A percentile compares a stretch with the other conserved stretches of the same genome.
Evolutionary conservation across 2,329 filamentous ascomycete species (phyloP).

Genomic region (Colletotrichum cereale): DNA sequence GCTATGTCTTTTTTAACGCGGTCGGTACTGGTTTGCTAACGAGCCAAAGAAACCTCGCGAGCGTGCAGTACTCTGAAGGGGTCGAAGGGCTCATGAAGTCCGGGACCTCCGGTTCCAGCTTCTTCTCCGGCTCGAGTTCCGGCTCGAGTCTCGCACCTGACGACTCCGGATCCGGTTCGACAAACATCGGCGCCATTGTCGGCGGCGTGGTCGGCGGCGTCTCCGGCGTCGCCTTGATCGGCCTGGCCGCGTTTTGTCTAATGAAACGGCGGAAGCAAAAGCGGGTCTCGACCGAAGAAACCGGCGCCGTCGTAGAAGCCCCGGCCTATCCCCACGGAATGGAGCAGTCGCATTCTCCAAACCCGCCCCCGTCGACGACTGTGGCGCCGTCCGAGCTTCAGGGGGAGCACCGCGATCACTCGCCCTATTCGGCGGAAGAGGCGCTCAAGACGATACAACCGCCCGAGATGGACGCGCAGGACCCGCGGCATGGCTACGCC

Average conservation of each 20-base stretch:
- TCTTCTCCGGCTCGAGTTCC: conserved; percentile 47
- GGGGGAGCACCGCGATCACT: conserved; percentile 13
- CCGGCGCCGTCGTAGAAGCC: conserved; percentile 34
- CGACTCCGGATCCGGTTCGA: conserved; percentile 23
- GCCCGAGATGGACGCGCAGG: conserved; percentile 26
- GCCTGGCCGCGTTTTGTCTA: conserved; percentile 55
- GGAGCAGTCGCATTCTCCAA: conserved; percentile 24
- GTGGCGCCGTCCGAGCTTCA: conserved; percentile 25
- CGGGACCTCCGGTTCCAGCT: conserved; percentile 41
- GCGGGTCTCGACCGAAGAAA: conserved; percentile 37
- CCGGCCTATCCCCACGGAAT: conserved; percentile 15
- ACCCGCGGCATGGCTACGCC: conserved; percentile 21
- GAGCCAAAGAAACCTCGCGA: conserved; percentile 9
- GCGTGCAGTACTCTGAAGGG: conserved; percentile 25
- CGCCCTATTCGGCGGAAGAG: conserved; percentile 4
- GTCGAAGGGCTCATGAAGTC: conserved; percentile 25
- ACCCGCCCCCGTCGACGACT: conserved; percentile 20
- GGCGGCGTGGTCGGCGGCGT: conserved; percentile 63
- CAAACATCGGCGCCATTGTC: conserved; percentile 57
- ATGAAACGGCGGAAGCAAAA: conserved; percentile 53
- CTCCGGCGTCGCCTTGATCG: conserved; percentile 55
- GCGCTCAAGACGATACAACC: conserved; percentile 27
- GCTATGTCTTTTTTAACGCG: background rate
- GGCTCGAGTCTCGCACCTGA: conserved; percentile 25
- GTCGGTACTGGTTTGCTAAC: background rate